These are phyloP conservation scores for Arthrobotrys conoides DNA, from an alignment of 2,329 filamentous ascomycete species.

Conservation along the genomic window DNA sequence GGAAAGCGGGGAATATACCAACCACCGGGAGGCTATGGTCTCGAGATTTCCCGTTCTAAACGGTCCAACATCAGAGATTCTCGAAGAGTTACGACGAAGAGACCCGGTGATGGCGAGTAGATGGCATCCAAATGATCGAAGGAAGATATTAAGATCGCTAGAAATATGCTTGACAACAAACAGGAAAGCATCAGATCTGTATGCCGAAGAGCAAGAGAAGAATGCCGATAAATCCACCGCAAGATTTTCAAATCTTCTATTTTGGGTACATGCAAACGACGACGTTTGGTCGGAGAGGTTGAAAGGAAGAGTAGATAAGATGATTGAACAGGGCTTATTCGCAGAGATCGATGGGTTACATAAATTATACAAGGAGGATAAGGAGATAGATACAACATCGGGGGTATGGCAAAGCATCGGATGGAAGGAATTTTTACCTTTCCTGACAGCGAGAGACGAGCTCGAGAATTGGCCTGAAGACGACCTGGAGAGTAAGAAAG, in stretches of 20 bases:
- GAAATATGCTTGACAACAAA: slow-evolving; percentile 91
- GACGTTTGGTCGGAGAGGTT: slow-evolving; percentile 79
- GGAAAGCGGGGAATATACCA: slow-evolving; percentile 65
- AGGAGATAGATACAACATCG: slow-evolving; percentile 77
- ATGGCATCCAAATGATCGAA: slow-evolving; percentile 93
- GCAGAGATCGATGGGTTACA: slow-evolving; percentile 74
- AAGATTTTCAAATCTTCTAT: slow-evolving; percentile 73
- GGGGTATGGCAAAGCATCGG: slow-evolving; percentile 98
- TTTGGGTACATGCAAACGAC: slow-evolving; percentile 87
- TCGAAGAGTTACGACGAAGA: slow-evolving; percentile 80
- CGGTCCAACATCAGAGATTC: slow-evolving; percentile 78
- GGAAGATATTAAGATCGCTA: slow-evolving; percentile 90
- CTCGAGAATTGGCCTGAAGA: neutral
- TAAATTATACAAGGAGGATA: slow-evolving; percentile 69
- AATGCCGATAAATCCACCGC: slow-evolving; percentile 57
- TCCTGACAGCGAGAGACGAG: slow-evolving; percentile 70
- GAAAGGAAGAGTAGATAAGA: slow-evolving; percentile 83
- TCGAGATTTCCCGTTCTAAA: slow-evolving; percentile 79
- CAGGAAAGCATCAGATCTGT: slow-evolving; percentile 81
- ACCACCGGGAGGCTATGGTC: slow-evolving; percentile 66
- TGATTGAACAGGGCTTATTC: slow-evolving; percentile 79
- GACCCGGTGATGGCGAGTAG: slow-evolving; percentile 89
- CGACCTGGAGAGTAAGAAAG: slow-evolving; percentile 65
- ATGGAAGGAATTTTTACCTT: slow-evolving; percentile 89
- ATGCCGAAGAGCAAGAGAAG: slow-evolving; percentile 72